Conservation (phyloP, 345 rosid genomes). For the Moricandia arvensis region DNA sequence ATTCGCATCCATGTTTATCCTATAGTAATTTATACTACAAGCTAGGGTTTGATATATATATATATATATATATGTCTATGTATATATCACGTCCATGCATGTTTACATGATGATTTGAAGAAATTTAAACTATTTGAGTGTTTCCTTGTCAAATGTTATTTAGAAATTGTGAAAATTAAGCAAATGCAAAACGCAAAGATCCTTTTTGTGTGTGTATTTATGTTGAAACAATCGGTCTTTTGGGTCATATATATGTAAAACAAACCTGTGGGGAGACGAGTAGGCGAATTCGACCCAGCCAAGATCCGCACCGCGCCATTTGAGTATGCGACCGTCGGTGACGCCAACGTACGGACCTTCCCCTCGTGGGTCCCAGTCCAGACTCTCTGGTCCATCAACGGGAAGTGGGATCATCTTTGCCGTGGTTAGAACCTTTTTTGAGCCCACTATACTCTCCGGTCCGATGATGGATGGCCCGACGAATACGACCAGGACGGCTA, state of each 20-base stretch:
- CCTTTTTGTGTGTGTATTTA: neutral
- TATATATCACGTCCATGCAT: too few species aligned
- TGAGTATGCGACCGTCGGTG: constrained; percentile 36
- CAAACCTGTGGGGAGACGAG: constrained; percentile 52
- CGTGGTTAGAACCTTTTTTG: constrained; percentile 15
- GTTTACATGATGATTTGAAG: too few species aligned
- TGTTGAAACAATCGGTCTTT: too few species aligned
- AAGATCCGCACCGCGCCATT: constrained; percentile 31
- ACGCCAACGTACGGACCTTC: constrained; percentile 40
- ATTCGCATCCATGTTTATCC: too few species aligned
- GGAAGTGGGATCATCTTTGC: constrained; percentile 25
- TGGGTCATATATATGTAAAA: neutral
- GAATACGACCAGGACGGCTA: constrained; percentile 15
- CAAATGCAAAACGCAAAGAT: neutral
- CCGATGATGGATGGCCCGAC: constrained; percentile 21
- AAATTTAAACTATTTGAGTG: too few species aligned
- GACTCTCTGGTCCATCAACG: constrained; percentile 37
- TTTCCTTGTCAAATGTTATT: neutral
- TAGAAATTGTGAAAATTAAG: neutral
- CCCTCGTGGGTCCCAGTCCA: constrained; percentile 35
- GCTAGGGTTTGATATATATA: too few species aligned
- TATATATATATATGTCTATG: too few species aligned
- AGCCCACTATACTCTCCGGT: constrained; percentile 28
- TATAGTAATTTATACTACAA: too few species aligned
- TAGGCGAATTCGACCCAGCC: constrained; percentile 67